phyloP scores from a whole-genome alignment of 2,329 filamentous ascomycete species.

The Aureobasidium sp. region DNA sequence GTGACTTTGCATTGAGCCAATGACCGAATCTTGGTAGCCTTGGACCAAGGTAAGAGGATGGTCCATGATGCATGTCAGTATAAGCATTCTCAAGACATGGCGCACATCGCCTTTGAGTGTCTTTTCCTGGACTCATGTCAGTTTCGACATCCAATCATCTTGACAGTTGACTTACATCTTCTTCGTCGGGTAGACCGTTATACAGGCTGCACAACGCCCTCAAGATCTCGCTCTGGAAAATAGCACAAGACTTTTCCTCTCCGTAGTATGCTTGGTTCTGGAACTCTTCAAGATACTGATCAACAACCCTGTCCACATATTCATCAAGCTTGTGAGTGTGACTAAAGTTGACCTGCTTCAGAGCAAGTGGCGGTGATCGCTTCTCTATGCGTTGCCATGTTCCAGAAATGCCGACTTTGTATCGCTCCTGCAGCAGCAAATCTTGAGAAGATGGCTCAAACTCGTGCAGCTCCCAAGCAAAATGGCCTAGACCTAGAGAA shows the following conservation, averaged over 20 bases:
- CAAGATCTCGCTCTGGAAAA: slow-evolving; percentile 6
- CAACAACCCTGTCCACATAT: slow-evolving; percentile 39
- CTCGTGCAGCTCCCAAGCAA: slow-evolving; percentile 41
- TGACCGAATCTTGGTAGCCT: slow-evolving; percentile 31
- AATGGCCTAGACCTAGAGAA: slow-evolving; percentile 36
- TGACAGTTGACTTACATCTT: slow-evolving; percentile 29
- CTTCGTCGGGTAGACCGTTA: slow-evolving; percentile 26
- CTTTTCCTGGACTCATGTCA: slow-evolving; percentile 7
- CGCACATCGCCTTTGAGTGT: slow-evolving; percentile 35
- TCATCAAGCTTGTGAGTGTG: slow-evolving; percentile 40
- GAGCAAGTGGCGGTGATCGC: slow-evolving; percentile 40
- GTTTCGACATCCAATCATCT: not conserved
- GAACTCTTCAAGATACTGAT: slow-evolving; percentile 36
- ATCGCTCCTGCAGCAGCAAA: slow-evolving; percentile 38
- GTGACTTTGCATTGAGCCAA: slow-evolving; percentile 34
- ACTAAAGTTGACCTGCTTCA: slow-evolving; percentile 38
- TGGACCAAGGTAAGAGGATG: slow-evolving; percentile 41
- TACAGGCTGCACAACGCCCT: slow-evolving; percentile 30
- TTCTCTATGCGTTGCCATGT: slow-evolving; percentile 27
- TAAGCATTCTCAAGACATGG: slow-evolving; percentile 40
- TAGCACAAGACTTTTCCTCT: slow-evolving; percentile 27
- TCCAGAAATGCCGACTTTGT: slow-evolving; percentile 22
- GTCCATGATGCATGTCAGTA: slow-evolving; percentile 44
- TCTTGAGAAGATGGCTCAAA: slow-evolving; percentile 38
- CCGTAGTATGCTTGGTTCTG: slow-evolving; percentile 39